phyloP scores from a whole-genome alignment of 2,329 filamentous ascomycete genomes.

The Aspergillus flavus region DNA sequence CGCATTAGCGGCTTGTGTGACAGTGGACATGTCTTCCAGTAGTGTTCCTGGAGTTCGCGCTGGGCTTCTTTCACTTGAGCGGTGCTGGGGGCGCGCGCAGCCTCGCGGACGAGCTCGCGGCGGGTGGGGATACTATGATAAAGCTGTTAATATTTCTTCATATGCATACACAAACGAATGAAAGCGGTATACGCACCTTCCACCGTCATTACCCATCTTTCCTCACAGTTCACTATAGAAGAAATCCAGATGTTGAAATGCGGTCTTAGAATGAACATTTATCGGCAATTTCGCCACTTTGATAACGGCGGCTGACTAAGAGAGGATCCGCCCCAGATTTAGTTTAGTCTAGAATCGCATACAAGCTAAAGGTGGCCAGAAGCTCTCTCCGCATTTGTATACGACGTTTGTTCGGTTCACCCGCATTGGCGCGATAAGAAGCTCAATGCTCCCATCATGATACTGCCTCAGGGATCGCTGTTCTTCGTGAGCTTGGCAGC shows the following conservation, averaged over 20 bases:
- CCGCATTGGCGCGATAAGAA: slow-evolving; percentile 15
- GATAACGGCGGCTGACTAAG: slow-evolving; percentile 35
- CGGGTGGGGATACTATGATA: slow-evolving; percentile 78
- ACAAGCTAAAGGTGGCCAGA: slow-evolving; percentile 43
- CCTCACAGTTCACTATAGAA: neutral
- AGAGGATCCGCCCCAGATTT: slow-evolving; percentile 26
- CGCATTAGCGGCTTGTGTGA: slow-evolving; percentile 73
- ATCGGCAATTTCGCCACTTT: neutral
- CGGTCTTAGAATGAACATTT: too few relatives aligned
- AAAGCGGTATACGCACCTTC: slow-evolving; percentile 55
- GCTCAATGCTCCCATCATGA: slow-evolving; percentile 45
- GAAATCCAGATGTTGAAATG: neutral
- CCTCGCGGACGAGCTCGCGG: slow-evolving; percentile 92
- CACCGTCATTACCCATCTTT: slow-evolving; percentile 94
- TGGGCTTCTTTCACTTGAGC: slow-evolving; percentile 87
- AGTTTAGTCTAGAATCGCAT: slow-evolving; percentile 12
- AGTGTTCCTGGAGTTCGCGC: slow-evolving; percentile 80
- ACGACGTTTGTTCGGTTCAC: neutral
- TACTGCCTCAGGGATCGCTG: slow-evolving; percentile 36
- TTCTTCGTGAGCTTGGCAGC: slow-evolving; percentile 39
- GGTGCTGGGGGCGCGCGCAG: slow-evolving; percentile 77
- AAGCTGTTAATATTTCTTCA: neutral
- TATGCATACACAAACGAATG: neutral
- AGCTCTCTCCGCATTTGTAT: slow-evolving; percentile 38
- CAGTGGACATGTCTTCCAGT: slow-evolving; percentile 86